Evolutionary conservation across 805 yeast genomes (phyloP).

Genomic region (Scheffersomyces ergatensis): DNA sequence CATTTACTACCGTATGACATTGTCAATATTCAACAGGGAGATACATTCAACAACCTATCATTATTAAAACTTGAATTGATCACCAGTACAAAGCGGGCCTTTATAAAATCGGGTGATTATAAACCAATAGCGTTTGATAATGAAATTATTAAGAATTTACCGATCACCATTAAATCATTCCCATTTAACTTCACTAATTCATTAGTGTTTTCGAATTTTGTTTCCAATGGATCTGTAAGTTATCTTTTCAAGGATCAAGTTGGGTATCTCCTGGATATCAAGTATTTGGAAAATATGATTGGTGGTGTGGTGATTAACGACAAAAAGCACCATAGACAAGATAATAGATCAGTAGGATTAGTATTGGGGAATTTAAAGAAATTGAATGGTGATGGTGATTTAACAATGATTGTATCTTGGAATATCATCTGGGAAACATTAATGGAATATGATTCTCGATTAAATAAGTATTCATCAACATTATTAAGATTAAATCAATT

Average conservation of each 20-base stretch:
- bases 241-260: slow-evolving; percentile 14
- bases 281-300: slow-evolving; percentile 44
- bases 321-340: neutral
- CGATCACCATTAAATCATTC: slow-evolving; percentile 13
- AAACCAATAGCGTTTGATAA: slow-evolving; percentile 2
- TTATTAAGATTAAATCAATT: neutral
- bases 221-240: slow-evolving; percentile 21
- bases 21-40: neutral
- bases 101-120: too few relatives aligned
- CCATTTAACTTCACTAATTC: slow-evolving; percentile 34
- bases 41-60: slow-evolving; percentile 1
- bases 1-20: slow-evolving; percentile 15
- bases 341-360: slow-evolving; percentile 28
- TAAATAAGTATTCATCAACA: neutral
- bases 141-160: neutral
- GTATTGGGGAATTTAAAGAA: slow-evolving; percentile 37
- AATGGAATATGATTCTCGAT: neutral
- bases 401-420: slow-evolving; percentile 33
- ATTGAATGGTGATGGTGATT: slow-evolving; percentile 45
- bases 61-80: slow-evolving; percentile 3
- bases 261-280: slow-evolving; percentile 36
- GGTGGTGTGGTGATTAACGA: slow-evolving; percentile 32
- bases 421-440: slow-evolving; percentile 8
- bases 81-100: too few relatives aligned
- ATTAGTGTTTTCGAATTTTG: slow-evolving; percentile 22